A percentile compares a stretch with the other conserved stretches of the same genome.
phyloP scores from a whole-genome alignment of 116 monocot species.

The Iris pallida region DNA sequence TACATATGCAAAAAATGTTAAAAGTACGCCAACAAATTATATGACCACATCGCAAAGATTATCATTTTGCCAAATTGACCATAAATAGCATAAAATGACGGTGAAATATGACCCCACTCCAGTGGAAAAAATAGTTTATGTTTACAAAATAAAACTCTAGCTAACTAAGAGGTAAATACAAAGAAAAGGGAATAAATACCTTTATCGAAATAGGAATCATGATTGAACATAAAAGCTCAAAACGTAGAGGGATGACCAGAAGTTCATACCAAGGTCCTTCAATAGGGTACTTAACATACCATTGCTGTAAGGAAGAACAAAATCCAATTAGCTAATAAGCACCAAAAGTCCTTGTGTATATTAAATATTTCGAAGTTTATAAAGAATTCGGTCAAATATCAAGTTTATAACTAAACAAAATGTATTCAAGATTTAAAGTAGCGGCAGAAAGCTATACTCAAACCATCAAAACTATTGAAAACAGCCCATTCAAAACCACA shows the following conservation, averaged over 20 bases:
- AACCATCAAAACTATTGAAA: no score
- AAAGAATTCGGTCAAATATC: not conserved
- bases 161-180: no score
- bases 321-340: not conserved
- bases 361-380: not conserved
- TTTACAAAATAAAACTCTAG: no score
- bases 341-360: not conserved
- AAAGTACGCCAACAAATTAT: no score
- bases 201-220: constrained; percentile 99
- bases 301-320: constrained; percentile 62
- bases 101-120: no score
- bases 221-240: constrained; percentile 96
- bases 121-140: no score
- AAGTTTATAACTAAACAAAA: not conserved
- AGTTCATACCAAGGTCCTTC: constrained; percentile 96
- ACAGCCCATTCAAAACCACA: no score
- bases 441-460: no score
- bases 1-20: no score
- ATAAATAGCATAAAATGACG: no score
- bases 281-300: constrained; percentile 82
- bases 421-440: not conserved
- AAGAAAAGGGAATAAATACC: constrained; percentile 31
- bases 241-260: constrained; percentile 83
- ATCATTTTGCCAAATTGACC: no score
- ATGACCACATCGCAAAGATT: no score